Conservation (phyloP, 768 basidiomycete species). For the Serendipita vermifera region DNA sequence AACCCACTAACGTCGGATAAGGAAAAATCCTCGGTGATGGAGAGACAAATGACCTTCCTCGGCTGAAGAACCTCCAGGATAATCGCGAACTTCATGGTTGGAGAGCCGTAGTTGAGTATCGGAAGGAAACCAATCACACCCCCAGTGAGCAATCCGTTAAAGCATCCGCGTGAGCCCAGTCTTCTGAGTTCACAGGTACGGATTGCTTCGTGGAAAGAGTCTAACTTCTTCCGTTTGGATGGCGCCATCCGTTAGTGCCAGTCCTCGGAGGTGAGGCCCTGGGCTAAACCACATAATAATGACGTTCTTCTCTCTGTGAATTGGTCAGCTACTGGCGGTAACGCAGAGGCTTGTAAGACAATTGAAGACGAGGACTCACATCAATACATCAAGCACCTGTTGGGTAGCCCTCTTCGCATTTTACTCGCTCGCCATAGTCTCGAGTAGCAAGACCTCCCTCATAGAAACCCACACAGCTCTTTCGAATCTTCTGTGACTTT, state of each 20-base stretch:
- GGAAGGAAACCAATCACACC: slow-evolving; percentile 79
- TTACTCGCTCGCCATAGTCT: slow-evolving; percentile 69
- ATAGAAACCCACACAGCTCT: slow-evolving; percentile 59
- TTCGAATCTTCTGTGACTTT: slow-evolving; percentile 63
- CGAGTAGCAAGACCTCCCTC: slow-evolving; percentile 59
- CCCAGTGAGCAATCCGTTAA: slow-evolving; percentile 77
- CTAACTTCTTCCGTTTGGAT: slow-evolving; percentile 74
- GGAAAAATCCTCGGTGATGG: slow-evolving; percentile 89
- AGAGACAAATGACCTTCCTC: slow-evolving; percentile 76
- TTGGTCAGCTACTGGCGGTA: background rate
- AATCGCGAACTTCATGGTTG: slow-evolving; percentile 54
- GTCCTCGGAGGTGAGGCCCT: slow-evolving; percentile 73
- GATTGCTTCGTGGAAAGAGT: slow-evolving; percentile 90
- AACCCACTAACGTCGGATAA: slow-evolving; percentile 76
- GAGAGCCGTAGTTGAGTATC: slow-evolving; percentile 70
- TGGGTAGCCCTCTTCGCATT: slow-evolving; percentile 78
- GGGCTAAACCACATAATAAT: slow-evolving; percentile 87
- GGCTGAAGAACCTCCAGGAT: slow-evolving; percentile 62
- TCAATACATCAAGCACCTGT: slow-evolving; percentile 71
- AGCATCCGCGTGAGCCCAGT: slow-evolving; percentile 72
- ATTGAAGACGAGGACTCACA: slow-evolving; percentile 45
- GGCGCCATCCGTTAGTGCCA: slow-evolving; percentile 58
- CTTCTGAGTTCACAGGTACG: slow-evolving; percentile 72
- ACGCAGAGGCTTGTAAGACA: background rate
- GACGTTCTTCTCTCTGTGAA: slow-evolving; percentile 54